phyloP scores from a whole-genome alignment of 1,284 basidiomycete species.

The Irpex lacteus region DNA sequence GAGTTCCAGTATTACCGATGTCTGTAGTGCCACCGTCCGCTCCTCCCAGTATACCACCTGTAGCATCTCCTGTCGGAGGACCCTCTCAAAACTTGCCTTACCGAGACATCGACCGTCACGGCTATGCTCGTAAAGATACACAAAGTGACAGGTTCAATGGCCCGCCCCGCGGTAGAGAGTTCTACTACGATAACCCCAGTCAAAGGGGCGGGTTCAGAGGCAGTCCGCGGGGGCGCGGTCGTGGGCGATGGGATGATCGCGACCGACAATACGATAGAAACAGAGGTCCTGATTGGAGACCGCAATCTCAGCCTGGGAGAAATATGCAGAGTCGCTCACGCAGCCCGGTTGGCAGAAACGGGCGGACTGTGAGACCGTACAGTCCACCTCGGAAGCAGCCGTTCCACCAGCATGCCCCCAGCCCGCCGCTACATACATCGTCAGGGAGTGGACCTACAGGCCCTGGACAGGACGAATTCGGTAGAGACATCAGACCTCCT shows the following conservation, averaged over 20 bases:
- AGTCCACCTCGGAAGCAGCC: slow-evolving; percentile 52
- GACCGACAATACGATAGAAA: slow-evolving; percentile 40
- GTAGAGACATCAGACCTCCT: slow-evolving; percentile 65
- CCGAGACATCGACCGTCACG: slow-evolving; percentile 41
- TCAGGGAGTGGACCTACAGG: slow-evolving; percentile 7
- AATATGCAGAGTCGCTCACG: slow-evolving; percentile 61
- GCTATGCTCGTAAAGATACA: slow-evolving; percentile 40
- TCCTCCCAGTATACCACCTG: slow-evolving; percentile 28
- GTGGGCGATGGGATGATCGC: slow-evolving; percentile 42
- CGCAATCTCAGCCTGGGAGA: slow-evolving; percentile 30
- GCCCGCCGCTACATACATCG: slow-evolving; percentile 1
- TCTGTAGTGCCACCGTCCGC: slow-evolving; percentile 31
- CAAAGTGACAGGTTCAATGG: slow-evolving; percentile 46
- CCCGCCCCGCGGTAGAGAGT: slow-evolving; percentile 43
- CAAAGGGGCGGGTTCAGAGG: slow-evolving; percentile 43
- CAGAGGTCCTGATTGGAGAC: slow-evolving; percentile 40
- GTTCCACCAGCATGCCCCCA: slow-evolving; percentile 11
- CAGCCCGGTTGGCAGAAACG: slow-evolving; percentile 44
- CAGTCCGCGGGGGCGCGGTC: slow-evolving; percentile 35
- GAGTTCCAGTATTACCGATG: slow-evolving; percentile 25
- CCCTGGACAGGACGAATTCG: slow-evolving; percentile 66
- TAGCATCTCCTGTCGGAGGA: slow-evolving; percentile 29
- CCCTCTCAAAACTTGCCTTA: slow-evolving; percentile 35
- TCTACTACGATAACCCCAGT: slow-evolving; percentile 41
- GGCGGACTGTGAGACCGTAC: slow-evolving; percentile 38